phyloP scores from a whole-genome alignment of 805 yeast species.

The Spathaspora hagerdaliae region DNA sequence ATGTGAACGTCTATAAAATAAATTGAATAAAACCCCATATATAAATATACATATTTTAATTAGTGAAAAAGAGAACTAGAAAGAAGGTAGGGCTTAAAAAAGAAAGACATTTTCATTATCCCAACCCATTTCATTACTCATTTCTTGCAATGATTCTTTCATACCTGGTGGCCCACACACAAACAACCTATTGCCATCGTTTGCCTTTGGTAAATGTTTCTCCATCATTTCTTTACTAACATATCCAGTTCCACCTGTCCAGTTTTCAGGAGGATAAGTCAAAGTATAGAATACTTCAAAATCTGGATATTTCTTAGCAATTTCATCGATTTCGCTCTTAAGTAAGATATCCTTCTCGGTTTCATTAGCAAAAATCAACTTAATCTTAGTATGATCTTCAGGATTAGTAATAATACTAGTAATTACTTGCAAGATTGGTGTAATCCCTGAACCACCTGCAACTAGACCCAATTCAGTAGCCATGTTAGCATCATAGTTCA shows the following conservation, averaged over 20 bases:
- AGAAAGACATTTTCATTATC: conserved; percentile 47
- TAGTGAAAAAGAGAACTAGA: too few species aligned
- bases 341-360: conserved; percentile 73
- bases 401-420: conserved; percentile 68
- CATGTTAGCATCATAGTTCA: conserved; percentile 54
- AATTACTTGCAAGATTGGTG: conserved; percentile 82
- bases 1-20: too few species aligned
- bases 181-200: conserved; percentile 50
- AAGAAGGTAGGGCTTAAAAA: conserved; percentile 26
- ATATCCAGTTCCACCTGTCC: conserved; percentile 60
- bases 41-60: too few species aligned
- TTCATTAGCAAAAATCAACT: conserved; percentile 68
- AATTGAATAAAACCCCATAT: too few species aligned
- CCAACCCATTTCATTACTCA: conserved; percentile 63
- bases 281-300: conserved; percentile 60
- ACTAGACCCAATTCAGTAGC: conserved; percentile 62
- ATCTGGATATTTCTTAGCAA: conserved; percentile 58
- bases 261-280: conserved; percentile 42
- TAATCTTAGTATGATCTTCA: conserved; percentile 57
- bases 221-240: conserved; percentile 56
- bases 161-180: conserved; percentile 75
- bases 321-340: conserved; percentile 68
- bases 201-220: conserved; percentile 49
- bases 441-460: conserved; percentile 88
- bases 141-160: conserved; percentile 49